Base-by-base conservation (phyloP, 495 filamentous ascomycete species). In the Mycothermus thermophilus region DNA sequence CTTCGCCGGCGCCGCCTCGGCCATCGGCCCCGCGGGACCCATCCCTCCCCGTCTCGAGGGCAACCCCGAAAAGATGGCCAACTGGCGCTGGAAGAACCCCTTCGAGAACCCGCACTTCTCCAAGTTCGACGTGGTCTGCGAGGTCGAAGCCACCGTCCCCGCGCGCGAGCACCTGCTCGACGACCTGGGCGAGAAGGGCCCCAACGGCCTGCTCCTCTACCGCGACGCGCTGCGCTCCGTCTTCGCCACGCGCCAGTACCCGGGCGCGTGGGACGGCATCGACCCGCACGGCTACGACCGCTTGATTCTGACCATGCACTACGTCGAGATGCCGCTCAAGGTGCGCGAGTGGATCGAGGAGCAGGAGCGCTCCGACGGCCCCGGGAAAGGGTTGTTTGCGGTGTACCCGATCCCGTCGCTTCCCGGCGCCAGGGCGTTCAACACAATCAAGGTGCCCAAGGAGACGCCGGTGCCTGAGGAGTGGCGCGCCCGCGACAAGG, bases 321-420 rank as follows among this genome's bases (percentile, higher is more conserved):
- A 59, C 40, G 32, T 26, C 8, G 39, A 46, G 2, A 23, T 59
- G 11, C 56, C 56, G 14, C 10, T 58, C 15, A 18, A 17, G 13
- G 52, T 58, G 35, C 38, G 52, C 25, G 46, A 54, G 44, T 59
- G 56, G 56, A 59, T 59, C 31, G 56, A 59, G 46, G 46, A 51
- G 33, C 47, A 51, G 37, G 54, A 55, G 30, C 41, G 49, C 6
- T 42, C 25, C 8, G 26, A 38, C n/a, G 43, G 41, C 2, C 14
- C 33, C 0, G 47, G 42, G 1, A 43, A 42, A 32, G 54, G 56
- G 0, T 26, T 59, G 20, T 59, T 47, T 36, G 56, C 49, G 8
- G 43, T 59, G 2, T 58, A 48, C 23, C 23, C 31, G 5, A 37
- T 34, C 23, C 38, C 49, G 2, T n/a, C n/a, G n/a, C 8, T 15